Evolutionary conservation across 139 green algal species (phyloP), one percentile per base, ranked within the genome.

Genomic region (Chlamydomonas sphaeroides): DNA sequence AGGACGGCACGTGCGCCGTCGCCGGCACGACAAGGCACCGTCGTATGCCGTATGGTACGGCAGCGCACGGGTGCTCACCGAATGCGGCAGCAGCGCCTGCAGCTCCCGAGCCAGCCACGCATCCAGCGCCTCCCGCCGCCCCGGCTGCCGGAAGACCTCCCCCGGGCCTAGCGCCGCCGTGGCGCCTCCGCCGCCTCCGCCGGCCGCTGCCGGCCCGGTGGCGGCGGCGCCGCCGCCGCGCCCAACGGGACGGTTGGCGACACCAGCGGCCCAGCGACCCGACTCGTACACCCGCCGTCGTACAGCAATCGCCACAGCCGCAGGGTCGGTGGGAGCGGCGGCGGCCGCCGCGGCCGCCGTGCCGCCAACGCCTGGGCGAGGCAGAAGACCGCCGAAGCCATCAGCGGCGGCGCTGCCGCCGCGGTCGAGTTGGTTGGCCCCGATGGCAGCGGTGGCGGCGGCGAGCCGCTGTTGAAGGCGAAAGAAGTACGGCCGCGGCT

Each of bases 401-500:
- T 41, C 21, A 11, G 23, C 26, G 1, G 36, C 21, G 5, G 21
- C n/a, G 0, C 42, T 14, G 30, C 15, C 28, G 25, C 6, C 10
- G 25, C 49, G 21, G 10, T 20, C 49, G 2, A 20, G n/a, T n/a
- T n/a, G n/a, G n/a, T n/a, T 56, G 49, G 49, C 49, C 49, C 49
- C 49, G 23, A 39, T 59, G 7, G 57, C 73, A 17, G 30, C 30
- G 38, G 39, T 1, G 6, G 73, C 11, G 0, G 74, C 74, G 25
- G 61, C 61, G 25, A 80, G 59, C 2, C 74, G 74, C 39, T 80
- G 74, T 32, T 80, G 74, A 8, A 80, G n/a, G 6, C 74, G 18
- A 39, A 80, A 80, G 74, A 71, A 80, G 59, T 80, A 80, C 4
- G 74, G 74, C 1, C 72, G 72, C 10, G 72, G 72, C 36, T 79